Evolutionary conservation across 441 rosid species (phyloP).

Genomic region (Arabidopsis lyrata): DNA sequence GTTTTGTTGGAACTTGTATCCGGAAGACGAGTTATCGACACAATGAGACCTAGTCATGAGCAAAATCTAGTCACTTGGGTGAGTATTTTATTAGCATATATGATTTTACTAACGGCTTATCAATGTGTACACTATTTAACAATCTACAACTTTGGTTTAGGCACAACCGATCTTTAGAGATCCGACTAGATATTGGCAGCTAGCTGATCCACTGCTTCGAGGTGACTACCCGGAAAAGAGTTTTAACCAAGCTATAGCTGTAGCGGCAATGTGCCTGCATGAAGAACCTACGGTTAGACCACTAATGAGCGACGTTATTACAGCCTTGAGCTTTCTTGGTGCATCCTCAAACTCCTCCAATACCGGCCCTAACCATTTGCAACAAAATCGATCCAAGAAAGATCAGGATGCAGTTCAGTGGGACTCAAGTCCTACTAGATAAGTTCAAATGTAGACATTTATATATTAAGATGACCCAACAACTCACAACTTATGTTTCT

Average conservation of each 20-base stretch:
- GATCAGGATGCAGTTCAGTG: conserved; percentile 66
- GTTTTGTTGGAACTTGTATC: conserved; percentile 85
- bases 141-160: conserved; percentile 42
- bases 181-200: conserved; percentile 50
- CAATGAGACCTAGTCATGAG: conserved; percentile 77
- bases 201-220: conserved; percentile 66
- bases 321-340: conserved; percentile 67
- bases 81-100: conserved; percentile 24
- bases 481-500: background rate
- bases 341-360: background rate
- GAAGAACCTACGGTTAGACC: conserved; percentile 73
- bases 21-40: conserved; percentile 86
- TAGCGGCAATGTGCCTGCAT: conserved; percentile 82
- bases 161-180: conserved; percentile 73
- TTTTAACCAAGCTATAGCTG: conserved; percentile 76
- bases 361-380: background rate
- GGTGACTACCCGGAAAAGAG: conserved; percentile 56
- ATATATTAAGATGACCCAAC: conserved; percentile 3
- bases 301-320: conserved; percentile 69
- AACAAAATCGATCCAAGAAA: conserved; percentile 44
- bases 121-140: background rate
- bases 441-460: conserved; percentile 17
- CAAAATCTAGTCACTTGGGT: conserved; percentile 93
- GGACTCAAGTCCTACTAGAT: conserved; percentile 52
- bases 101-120: background rate